Base-by-base conservation (phyloP, 805 yeast genomes). In the Komagataella ulmi region DNA sequence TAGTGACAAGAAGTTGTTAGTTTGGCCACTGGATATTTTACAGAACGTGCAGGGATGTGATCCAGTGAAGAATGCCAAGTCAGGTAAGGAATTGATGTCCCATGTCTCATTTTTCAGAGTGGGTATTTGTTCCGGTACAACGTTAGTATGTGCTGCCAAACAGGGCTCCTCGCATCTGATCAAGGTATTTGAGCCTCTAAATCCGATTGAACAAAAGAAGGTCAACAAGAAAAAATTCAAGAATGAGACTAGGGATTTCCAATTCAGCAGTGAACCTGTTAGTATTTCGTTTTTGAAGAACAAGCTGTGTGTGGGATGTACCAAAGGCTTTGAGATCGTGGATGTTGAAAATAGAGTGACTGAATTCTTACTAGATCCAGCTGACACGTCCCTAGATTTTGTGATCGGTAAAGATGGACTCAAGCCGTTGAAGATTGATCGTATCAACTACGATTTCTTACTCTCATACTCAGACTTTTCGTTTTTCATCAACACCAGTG, bases 371-470 rank as follows among this genome's bases (percentile, higher is more conserved):
- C 72, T 93, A 59, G 98, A 93, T 68, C 97, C 96, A n/a, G 99
- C 98, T 0, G 99, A 93, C 62, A 95, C 98, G 0, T 88, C 97
- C 17, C 73, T 93, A 51, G 99, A 93, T 61, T 93, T 93, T 71
- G 97, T 93, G 12, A 87, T 81, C 53, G 86, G 80, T 54, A 74
- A 85, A 54, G 96, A 88, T 65, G 80, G 81, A 2, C 75, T 91
- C 54, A 86, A 87, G 60, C 99, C 99, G 17, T 78, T 89, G 65
- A 89, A 95, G 3, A 88, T 93, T 54, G 95, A 91, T 64, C 78
- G 96, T 55, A 81, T 93, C 53, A 93, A 91, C 53, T 81, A 83
- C 51, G 93, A 90, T 68, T 93, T 91, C 64, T 69, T 93, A 60
- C 75, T 93, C 56, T 84, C 90, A 64, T 93, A 91, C 64, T 80